A percentile compares a stretch with the other conserved stretches of the same genome.
phyloP scores from a whole-genome alignment of 805 yeast species.

The Lachancea thermotolerans region DNA sequence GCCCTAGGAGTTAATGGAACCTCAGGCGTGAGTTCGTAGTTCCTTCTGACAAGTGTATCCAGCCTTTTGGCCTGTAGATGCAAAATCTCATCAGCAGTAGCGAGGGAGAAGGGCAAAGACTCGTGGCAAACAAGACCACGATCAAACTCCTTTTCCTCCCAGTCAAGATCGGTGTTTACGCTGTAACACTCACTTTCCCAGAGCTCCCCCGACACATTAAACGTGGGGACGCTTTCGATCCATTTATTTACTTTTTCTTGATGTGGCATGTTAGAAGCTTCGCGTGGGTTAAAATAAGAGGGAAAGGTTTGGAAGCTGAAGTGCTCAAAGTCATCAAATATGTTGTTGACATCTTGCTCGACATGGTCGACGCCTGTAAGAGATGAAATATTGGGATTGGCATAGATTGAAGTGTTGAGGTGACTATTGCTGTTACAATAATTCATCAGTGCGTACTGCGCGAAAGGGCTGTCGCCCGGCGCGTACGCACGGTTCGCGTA shows the following conservation, averaged over 20 bases:
- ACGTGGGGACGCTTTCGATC: slow-evolving; percentile 53
- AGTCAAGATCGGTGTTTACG: slow-evolving; percentile 20
- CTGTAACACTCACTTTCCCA: slow-evolving; percentile 21
- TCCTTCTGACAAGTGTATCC: slow-evolving; percentile 21
- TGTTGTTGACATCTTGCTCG: slow-evolving; percentile 2
- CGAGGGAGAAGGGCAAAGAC: slow-evolving; percentile 2
- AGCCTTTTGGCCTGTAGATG: slow-evolving; percentile 22
- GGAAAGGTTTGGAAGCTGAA: slow-evolving; percentile 33
- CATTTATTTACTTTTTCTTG: slow-evolving; percentile 60
- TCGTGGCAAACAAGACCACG: slow-evolving; percentile 6
- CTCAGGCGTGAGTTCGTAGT: slow-evolving; percentile 12
- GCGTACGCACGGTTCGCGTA: slow-evolving; percentile 1
- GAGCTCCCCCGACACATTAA: slow-evolving; percentile 12
- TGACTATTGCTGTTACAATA: slow-evolving; percentile 8
- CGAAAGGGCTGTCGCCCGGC: slow-evolving; percentile 7
- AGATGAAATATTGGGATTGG: not conserved
- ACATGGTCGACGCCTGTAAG: not conserved
- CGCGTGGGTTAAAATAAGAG: slow-evolving; percentile 51
- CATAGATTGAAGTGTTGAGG: slow-evolving; percentile 1
- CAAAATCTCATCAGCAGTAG: slow-evolving; percentile 20
- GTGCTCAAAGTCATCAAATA: slow-evolving; percentile 6
- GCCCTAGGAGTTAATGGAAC: slow-evolving; percentile 1
- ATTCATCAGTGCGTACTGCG: slow-evolving; percentile 18
- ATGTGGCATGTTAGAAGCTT: slow-evolving; percentile 55
- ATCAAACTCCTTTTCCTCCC: slow-evolving; percentile 33